Evolutionary conservation across 2,329 filamentous ascomycete genomes (phyloP).

Genomic region (Botrytis hyacinthi): DNA sequence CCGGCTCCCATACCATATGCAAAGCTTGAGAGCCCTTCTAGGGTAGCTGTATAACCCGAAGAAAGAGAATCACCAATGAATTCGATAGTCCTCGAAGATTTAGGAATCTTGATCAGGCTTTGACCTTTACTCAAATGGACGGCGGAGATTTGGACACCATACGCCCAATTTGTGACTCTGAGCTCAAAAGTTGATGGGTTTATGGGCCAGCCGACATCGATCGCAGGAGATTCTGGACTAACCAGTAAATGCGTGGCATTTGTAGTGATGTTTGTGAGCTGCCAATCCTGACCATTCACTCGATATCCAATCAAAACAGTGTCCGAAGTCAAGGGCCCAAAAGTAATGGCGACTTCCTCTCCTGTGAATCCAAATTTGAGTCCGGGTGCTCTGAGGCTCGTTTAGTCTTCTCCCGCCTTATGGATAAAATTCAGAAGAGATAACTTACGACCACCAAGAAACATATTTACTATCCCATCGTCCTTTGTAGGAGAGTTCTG

Average conservation of each 20-base stretch:
- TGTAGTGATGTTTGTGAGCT: conserved; percentile 58
- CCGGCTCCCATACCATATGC: conserved; percentile 55
- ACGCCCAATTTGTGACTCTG: conserved; percentile 60
- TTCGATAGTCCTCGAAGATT: conserved; percentile 42
- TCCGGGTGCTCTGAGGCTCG: conserved; percentile 40
- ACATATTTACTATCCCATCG: conserved; percentile 60
- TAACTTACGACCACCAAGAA: conserved; percentile 57
- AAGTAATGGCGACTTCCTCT: conserved; percentile 30
- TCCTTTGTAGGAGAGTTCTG: conserved; percentile 60
- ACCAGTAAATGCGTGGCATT: conserved; percentile 56
- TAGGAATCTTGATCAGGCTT: conserved; percentile 45
- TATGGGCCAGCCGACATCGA: conserved; percentile 45
- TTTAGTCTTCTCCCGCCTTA: conserved; percentile 18
- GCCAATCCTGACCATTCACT: conserved; percentile 58
- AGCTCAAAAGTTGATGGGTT: conserved; percentile 53
- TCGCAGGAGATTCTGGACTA: conserved; percentile 45
- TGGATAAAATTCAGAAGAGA: background rate
- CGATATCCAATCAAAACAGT: conserved; percentile 55
- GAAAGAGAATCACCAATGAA: conserved; percentile 51
- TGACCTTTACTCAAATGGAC: conserved; percentile 49
- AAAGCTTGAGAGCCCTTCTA: conserved; percentile 57
- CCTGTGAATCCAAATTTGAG: conserved; percentile 34
- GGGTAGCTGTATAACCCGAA: conserved; percentile 56
- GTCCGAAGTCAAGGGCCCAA: conserved; percentile 35
- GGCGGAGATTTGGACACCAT: conserved; percentile 55